phyloP scores from a whole-genome alignment of 2,329 filamentous ascomycete species.

The Trichoderma breve region DNA sequence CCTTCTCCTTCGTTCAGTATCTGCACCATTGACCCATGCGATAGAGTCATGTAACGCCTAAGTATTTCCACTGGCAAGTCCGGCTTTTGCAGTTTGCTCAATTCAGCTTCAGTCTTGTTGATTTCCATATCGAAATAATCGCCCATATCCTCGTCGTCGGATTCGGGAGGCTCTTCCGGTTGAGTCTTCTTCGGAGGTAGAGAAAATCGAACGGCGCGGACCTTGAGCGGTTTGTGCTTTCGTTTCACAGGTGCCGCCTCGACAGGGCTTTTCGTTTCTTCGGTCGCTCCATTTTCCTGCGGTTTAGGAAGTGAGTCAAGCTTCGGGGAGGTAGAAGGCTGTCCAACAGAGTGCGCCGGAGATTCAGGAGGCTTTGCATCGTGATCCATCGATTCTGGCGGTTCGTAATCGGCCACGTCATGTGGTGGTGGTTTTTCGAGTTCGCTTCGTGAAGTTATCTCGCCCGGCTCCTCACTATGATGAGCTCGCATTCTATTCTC shows the following conservation, averaged over 20 bases:
- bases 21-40: conserved; percentile 49
- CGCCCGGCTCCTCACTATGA: conserved; percentile 48
- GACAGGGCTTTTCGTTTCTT: not conserved
- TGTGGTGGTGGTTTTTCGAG: conserved; percentile 32
- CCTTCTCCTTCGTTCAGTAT: conserved; percentile 47
- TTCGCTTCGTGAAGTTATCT: conserved; percentile 43
- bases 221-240: conserved; percentile 30
- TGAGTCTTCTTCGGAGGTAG: conserved; percentile 39
- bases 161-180: conserved; percentile 41
- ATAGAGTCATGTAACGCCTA: conserved; percentile 46
- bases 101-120: conserved; percentile 48
- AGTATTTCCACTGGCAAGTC: conserved; percentile 43
- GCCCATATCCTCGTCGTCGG: conserved; percentile 58
- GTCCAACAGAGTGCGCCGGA: not conserved
- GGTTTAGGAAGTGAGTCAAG: not conserved
- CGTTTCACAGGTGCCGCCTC: conserved; percentile 19
- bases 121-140: conserved; percentile 56
- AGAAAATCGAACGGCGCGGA: conserved; percentile 39
- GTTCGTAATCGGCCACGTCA: conserved; percentile 16
- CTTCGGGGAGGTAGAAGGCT: not conserved
- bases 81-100: conserved; percentile 46
- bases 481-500: conserved; percentile 40
- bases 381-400: conserved; percentile 17
- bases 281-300: not conserved
- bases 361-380: not conserved